phyloP scores from a whole-genome alignment of 192 early-diverging fungal genomes.

The Dimargaris xerosporica region DNA sequence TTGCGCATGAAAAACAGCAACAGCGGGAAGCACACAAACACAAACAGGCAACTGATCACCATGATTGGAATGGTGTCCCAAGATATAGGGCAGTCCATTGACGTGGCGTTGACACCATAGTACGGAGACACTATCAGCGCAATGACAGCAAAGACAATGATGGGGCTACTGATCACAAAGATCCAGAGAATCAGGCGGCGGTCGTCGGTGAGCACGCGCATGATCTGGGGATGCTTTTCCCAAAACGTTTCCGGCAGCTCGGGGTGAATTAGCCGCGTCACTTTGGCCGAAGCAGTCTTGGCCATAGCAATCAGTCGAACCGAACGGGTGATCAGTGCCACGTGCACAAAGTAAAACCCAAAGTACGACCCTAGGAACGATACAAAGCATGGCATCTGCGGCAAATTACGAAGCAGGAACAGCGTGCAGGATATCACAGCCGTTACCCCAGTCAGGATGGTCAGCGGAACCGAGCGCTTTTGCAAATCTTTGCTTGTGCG shows the following conservation, averaged over 20 bases:
- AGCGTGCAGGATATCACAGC: background rate
- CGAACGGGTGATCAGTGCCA: background rate
- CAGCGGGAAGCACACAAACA: background rate
- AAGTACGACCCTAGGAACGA: slow-evolving; percentile 2
- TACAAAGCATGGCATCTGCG: background rate
- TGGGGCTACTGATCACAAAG: background rate
- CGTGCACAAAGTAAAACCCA: slow-evolving; percentile 11
- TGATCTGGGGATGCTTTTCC: background rate
- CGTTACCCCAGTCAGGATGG: background rate
- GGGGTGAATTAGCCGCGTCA: background rate
- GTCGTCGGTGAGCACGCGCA: background rate
- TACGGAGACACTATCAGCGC: background rate
- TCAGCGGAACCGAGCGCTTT: background rate
- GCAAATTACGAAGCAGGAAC: background rate
- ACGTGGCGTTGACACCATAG: background rate
- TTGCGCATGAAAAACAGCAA: background rate
- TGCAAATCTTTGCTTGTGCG: too few relatives aligned
- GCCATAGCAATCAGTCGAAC: slow-evolving; percentile 7
- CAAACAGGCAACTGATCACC: background rate
- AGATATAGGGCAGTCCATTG: background rate
- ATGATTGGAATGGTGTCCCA: background rate
- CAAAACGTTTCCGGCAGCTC: background rate
- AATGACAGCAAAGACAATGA: background rate
- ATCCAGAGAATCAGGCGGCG: too few relatives aligned
- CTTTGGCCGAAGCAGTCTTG: slow-evolving; percentile 1